Percentiles rank a stretch among this genome's conserved stretches.
Evolutionary conservation across 352 stramenopile genomes (phyloP).

Genomic region (Pythium vanterpoolii): DNA sequence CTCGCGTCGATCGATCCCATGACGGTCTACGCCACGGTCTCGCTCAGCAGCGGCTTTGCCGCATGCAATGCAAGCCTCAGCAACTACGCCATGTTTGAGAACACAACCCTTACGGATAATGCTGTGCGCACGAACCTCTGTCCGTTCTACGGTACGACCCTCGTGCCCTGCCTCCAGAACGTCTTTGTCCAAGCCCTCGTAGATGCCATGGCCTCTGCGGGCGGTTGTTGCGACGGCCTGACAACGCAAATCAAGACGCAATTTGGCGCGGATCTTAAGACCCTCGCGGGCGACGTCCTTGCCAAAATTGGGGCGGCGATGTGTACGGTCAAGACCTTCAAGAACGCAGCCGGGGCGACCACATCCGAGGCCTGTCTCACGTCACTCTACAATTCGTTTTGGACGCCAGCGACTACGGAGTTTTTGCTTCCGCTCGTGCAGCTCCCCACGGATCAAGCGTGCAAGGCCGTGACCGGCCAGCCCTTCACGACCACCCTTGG

Average conservation of each 20-base stretch:
- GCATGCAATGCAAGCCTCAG: slow-evolving; percentile 29
- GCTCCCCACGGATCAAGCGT: slow-evolving; percentile 49
- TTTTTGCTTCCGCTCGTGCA: slow-evolving; percentile 26
- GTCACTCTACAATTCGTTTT: slow-evolving; percentile 30
- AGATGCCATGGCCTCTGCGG: slow-evolving; percentile 13
- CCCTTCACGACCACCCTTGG: slow-evolving; percentile 36
- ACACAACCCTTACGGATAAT: slow-evolving; percentile 7
- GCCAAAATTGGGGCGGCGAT: slow-evolving; percentile 24
- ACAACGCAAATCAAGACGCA: slow-evolving; percentile 29
- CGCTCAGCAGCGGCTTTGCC: slow-evolving; percentile 18
- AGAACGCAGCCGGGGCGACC: slow-evolving; percentile 16
- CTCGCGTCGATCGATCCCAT: slow-evolving; percentile 31
- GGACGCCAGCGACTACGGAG: background rate
- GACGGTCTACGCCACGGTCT: slow-evolving; percentile 18
- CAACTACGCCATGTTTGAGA: slow-evolving; percentile 1
- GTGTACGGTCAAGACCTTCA: slow-evolving; percentile 40
- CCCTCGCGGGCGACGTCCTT: slow-evolving; percentile 27
- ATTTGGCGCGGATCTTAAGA: slow-evolving; percentile 33
- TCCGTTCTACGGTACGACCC: slow-evolving; percentile 24
- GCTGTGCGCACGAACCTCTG: slow-evolving; percentile 22
- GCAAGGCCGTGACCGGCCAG: slow-evolving; percentile 35
- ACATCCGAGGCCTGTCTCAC: slow-evolving; percentile 35
- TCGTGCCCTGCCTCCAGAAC: slow-evolving; percentile 38
- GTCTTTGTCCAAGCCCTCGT: slow-evolving; percentile 26
- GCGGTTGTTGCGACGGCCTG: slow-evolving; percentile 43